Base-by-base conservation (phyloP, 1,284 basidiomycete species). In the Sporisorium sorghi region DNA sequence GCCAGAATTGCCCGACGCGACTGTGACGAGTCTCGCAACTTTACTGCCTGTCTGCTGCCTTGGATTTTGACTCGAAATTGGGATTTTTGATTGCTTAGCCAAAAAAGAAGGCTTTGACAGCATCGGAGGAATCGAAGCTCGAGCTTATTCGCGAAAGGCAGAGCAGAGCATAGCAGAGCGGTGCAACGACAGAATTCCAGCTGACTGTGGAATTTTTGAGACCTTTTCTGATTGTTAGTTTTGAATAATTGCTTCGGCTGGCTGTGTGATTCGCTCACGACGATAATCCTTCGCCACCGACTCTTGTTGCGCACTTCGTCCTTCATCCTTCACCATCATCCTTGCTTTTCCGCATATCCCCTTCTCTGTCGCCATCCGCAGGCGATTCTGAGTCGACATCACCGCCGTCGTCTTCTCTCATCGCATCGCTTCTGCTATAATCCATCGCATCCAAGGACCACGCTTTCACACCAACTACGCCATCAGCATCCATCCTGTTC, bases 211-310 rank as follows among this genome's bases (percentile, higher is more conserved):
- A 44, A 24, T 44, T 26, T 26, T 17, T 8, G 17, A 7, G 12
- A 1, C 23, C 4, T 30, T 47, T 17, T 19, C 26, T 4, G 28
- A 19, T 24, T 10, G 46, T 17, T 44, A 47, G 26, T 30, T 30
- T 37, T n/a, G n/a, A n/a, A n/a, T n/a, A n/a, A n/a, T n/a, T 23
- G n/a, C 5, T 19, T 40, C 39, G 40, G 52, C 19, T 54, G 52
- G 28, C 39, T 43, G 52, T 19, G 30, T 55, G 53, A 37, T 46
- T 55, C 30, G 43, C 43, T 55, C 37, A 40, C 37, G 10, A 21
- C 24, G 24, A 24, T 44, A 44, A 37, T 55, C 53, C 53, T 55
- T 55, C 53, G 53, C 53, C 53, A 55, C 53, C 53, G 30, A 55
- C 28, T 44, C 43, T 1, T 5, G 15, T 24, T 26, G 12, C n/a